phyloP scores from a whole-genome alignment of 768 basidiomycete genomes.

The Suillus plorans region DNA sequence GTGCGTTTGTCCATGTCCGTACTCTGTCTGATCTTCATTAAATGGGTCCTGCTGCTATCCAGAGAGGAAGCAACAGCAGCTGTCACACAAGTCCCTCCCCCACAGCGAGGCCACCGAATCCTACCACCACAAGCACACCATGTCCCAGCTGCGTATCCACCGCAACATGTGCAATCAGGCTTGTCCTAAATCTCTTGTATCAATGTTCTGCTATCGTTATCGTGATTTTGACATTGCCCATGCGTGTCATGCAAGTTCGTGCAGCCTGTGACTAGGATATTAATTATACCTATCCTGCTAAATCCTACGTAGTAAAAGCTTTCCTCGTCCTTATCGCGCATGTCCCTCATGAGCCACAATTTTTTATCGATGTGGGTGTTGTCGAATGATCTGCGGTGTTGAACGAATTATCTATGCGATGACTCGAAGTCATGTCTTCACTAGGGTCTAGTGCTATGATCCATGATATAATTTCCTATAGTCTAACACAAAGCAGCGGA shows the following conservation, averaged over 20 bases:
- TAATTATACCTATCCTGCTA: neutral
- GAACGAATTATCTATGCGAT: neutral
- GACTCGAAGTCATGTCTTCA: neutral
- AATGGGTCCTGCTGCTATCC: neutral
- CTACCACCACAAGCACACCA: conserved; percentile 15
- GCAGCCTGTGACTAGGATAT: neutral
- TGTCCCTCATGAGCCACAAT: neutral
- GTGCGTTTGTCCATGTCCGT: conserved; percentile 32
- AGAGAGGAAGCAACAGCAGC: conserved; percentile 28
- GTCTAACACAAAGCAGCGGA: neutral
- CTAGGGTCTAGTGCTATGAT: neutral
- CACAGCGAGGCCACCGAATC: conserved; percentile 12
- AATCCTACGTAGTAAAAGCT: too few relatives aligned
- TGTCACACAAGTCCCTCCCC: conserved; percentile 5
- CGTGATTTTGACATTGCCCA: neutral
- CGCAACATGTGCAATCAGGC: neutral
- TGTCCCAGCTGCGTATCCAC: conserved; percentile 12
- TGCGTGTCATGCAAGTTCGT: neutral
- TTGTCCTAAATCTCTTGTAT: neutral
- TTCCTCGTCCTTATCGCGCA: neutral
- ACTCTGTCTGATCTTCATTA: conserved; percentile 1
- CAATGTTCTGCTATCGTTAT: neutral
- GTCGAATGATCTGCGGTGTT: neutral
- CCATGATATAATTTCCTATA: neutral
- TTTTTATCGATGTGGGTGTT: neutral